Base-by-base conservation (phyloP, 352 stramenopile genomes). In the Globisporangium yorkense region DNA sequence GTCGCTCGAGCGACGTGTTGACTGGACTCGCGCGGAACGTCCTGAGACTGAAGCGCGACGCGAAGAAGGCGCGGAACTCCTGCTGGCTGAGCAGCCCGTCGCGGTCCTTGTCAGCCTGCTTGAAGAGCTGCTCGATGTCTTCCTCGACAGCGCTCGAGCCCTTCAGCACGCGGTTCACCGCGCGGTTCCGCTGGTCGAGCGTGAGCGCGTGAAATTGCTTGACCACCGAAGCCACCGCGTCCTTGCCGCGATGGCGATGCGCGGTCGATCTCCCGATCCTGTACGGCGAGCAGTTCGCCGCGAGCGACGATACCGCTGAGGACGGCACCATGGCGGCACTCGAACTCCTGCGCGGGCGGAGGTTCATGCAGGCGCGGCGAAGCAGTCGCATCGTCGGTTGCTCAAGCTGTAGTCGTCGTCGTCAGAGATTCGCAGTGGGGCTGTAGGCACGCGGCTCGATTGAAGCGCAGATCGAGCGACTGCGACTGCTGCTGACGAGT, bases 71-170 rank as follows among this genome's bases (percentile, higher is more conserved):
- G 18, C 77, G 78, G 46, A 91, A 79, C 65, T 91, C 80, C 33
- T 89, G 68, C 31, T 78, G 70, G 27, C 69, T 89, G 27, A 91
- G 51, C 45, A 89, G 52, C 0, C 80, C 80, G 61, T 89, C 79
- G 18, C 74, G 72, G 56, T 91, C 79, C 20, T 80, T 84, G 63
- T 93, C 78, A 20, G 81, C 83, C 44, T 87, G 74, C 31, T 68
- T 68, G 47, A 92, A 87, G 45, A 87, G 68, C 18, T 76, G 68
- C 18, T 91, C 78, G 24, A 92, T 69, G 63, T 90, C 74, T 50
- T 87, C 73, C 45, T 75, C 77, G 44, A 59, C 55, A 13, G 53
- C 59, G 41, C 62, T 52, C 45, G 71, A 74, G 29, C 65, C 66
- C 27, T 79, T 72, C 15, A 84, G 64, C 51, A 88, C 74, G 47